Evolutionary conservation across 1,284 basidiomycete genomes (phyloP), one percentile per base, ranked within the genome.

Genomic region (Apiotrichum brassicae): DNA sequence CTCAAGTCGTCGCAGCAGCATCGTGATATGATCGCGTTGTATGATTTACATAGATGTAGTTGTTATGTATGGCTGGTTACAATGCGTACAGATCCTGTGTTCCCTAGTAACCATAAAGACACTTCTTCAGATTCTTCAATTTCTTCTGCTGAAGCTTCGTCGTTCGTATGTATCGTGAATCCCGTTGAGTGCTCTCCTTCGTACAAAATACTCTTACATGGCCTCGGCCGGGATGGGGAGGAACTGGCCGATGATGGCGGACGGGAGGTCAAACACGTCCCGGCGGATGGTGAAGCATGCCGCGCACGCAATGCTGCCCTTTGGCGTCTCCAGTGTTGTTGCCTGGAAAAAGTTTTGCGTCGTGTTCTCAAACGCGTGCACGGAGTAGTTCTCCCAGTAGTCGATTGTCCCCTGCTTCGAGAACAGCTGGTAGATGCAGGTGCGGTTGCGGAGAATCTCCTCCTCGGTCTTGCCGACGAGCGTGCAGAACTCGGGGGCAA

Each of bases 401-500:
- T 91, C 86, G 47, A 95, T 87, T 23, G 86, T 85, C 12, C 57
- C 59, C 43, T 40, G 26, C 72, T 88, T 88, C 73, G 88, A 85
- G 68, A 92, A 90, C 43, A 93, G 75, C 80, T 93, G 87, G 43
- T 44, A 44, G 58, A 95, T 89, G 73, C 85, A 94, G 64, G 86
- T 90, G 54, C 71, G 72, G 57, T 79, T 81, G 12, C 82, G 82
- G 18, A 91, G 72, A 26, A 97, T 77, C 57, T 95, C 89, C 52
- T 87, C 84, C 70, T 85, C 80, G 16, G 82, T 81, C 86, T 88
- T 90, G 60, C 86, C 87, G 3, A 91, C 92, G 53, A 98, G 78
- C 79, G 91, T 86, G 70, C 86, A 91, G 68, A 98, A 98, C 74
- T 98, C 93, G 2, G 91, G 86, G 0, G 93, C 92, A 38, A 94